These are phyloP conservation scores for Acer yangbiense DNA, from an alignment of 345 rosid genomes.

Conservation along the genomic window DNA sequence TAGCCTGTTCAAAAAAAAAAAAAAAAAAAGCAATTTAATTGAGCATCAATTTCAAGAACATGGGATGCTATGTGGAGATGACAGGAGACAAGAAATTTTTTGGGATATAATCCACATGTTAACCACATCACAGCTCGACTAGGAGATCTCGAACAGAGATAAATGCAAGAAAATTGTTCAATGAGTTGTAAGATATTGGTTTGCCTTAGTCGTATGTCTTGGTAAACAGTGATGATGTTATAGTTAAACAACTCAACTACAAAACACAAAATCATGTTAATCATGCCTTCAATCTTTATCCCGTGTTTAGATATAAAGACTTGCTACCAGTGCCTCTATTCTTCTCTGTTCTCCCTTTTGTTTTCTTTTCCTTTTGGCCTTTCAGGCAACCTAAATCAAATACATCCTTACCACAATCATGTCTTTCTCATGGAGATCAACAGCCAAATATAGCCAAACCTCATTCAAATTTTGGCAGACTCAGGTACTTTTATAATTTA, in stretches of 20 bases:
- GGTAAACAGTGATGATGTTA: neutral
- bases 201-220: neutral
- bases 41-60: conserved; percentile 8
- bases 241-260: neutral
- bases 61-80: neutral
- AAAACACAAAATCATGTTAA: neutral
- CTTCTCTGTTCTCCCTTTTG: neutral
- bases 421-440: neutral
- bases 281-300: neutral
- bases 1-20: conserved; percentile 58
- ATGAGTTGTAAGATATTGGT: neutral
- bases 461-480: neutral
- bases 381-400: neutral
- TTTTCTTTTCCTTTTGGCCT: neutral
- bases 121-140: neutral
- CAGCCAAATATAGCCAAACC: neutral
- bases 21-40: conserved; percentile 20
- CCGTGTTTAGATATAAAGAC: neutral
- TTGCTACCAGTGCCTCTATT: neutral
- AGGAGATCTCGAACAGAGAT: neutral
- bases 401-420: neutral
- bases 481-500: neutral
- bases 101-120: no score
- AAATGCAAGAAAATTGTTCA: neutral
- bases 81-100: neutral